Evolutionary conservation across 306 rosid genomes (phyloP).

Genomic region (Sicyos edulis): DNA sequence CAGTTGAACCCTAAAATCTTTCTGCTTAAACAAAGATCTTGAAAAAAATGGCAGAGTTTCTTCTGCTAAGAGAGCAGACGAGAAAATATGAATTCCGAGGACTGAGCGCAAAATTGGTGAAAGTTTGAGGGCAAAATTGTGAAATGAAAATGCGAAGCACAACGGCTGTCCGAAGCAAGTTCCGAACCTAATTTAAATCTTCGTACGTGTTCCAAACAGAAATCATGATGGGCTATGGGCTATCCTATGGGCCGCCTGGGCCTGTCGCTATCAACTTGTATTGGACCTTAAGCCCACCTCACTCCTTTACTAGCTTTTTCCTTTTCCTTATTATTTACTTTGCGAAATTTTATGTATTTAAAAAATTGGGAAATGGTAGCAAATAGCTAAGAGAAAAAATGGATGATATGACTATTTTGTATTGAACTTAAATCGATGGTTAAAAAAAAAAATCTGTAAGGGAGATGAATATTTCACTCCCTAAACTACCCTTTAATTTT

Average conservation of each 20-base stretch:
- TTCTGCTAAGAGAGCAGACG: background rate
- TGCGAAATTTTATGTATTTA: too few relatives aligned
- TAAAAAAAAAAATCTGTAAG: too few relatives aligned
- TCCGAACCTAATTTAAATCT: conserved; percentile 38
- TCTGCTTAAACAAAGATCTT: background rate
- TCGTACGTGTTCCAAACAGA: background rate
- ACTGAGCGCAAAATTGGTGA: conserved; percentile 7
- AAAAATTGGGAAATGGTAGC: too few relatives aligned
- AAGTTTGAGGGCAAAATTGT: conserved; percentile 24
- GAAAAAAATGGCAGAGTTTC: background rate
- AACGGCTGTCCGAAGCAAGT: conserved; percentile 52
- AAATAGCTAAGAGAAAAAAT: too few relatives aligned
- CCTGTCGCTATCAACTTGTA: background rate
- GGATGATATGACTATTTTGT: too few relatives aligned
- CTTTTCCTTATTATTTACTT: too few relatives aligned
- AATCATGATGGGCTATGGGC: background rate
- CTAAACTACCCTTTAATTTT: too few relatives aligned
- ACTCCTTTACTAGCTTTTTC: background rate
- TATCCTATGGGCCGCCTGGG: background rate
- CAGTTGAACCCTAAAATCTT: conserved; percentile 22
- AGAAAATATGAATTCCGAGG: background rate
- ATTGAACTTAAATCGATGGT: too few relatives aligned
- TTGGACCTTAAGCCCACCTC: background rate
- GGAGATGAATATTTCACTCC: too few relatives aligned
- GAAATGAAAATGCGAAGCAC: background rate